Conservation (phyloP, 2,329 filamentous ascomycete genomes). For the Colletotrichum lindemuthianum region DNA sequence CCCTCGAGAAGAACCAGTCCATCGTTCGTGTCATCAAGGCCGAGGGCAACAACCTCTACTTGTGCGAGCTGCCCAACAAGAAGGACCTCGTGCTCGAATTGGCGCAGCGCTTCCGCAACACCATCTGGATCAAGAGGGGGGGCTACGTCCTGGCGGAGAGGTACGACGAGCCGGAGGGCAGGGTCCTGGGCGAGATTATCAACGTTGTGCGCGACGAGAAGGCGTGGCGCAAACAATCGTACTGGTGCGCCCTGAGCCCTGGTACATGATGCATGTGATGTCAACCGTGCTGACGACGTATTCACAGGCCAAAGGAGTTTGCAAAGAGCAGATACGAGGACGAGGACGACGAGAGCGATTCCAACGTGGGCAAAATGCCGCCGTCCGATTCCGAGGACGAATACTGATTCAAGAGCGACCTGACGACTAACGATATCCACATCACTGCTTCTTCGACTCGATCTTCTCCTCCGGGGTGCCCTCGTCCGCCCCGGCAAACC, state of each 20-base stretch:
- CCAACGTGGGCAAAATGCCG: conserved; percentile 85
- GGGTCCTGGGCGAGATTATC: conserved; percentile 87
- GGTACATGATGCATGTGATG: too few species aligned
- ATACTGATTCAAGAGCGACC: conserved; percentile 22
- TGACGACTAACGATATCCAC: conserved; percentile 18
- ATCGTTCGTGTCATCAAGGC: conserved; percentile 84
- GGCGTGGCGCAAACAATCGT: conserved; percentile 86
- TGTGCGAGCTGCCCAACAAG: conserved; percentile 75
- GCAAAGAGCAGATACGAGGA: conserved; percentile 71
- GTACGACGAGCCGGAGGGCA: conserved; percentile 76
- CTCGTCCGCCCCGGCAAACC: conserved; percentile 64
- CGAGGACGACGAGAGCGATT: conserved; percentile 80
- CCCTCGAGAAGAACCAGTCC: conserved; percentile 69
- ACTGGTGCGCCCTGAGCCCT: conserved; percentile 70
- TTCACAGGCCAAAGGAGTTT: conserved; percentile 80
- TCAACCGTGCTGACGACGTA: conserved; percentile 10
- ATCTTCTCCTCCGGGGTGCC: conserved; percentile 40
- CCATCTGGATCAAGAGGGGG: conserved; percentile 91
- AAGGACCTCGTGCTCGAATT: conserved; percentile 81
- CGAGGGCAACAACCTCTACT: conserved; percentile 90
- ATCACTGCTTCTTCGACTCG: conserved; percentile 38
- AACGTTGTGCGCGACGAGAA: conserved; percentile 94
- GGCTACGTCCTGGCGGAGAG: conserved; percentile 86
- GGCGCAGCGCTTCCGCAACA: conserved; percentile 85
- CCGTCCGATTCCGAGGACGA: conserved; percentile 83